Evolutionary conservation across 345 rosid genomes (phyloP).

Genomic region (Linum trigynum): DNA sequence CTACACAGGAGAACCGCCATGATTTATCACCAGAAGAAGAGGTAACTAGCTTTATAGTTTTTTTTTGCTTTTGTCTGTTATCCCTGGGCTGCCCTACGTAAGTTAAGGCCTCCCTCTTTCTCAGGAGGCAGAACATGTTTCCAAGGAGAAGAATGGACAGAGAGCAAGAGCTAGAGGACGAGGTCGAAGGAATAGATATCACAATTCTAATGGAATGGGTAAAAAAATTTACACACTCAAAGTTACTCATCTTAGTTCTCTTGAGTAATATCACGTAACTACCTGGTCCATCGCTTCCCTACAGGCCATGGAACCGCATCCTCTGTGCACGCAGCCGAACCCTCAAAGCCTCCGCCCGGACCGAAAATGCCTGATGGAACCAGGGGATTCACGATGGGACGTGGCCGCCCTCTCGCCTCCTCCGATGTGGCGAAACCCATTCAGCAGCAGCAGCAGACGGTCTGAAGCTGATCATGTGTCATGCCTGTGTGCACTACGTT

Average conservation of each 20-base stretch:
- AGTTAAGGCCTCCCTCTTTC: background rate
- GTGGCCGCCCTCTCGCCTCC: slow-evolving; percentile 46
- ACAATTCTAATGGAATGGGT: slow-evolving; percentile 42
- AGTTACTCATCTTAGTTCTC: background rate
- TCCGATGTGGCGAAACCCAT: background rate
- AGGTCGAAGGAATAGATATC: slow-evolving; percentile 43
- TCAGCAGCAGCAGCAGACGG: slow-evolving; percentile 12
- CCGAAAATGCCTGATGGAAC: slow-evolving; percentile 99
- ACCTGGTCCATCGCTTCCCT: background rate
- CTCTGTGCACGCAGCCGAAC: slow-evolving; percentile 34
- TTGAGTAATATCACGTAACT: background rate
- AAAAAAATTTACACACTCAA: slow-evolving; percentile 6
- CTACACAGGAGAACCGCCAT: slow-evolving; percentile 34
- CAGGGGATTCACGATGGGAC: slow-evolving; percentile 83
- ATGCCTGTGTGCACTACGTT: too few relatives aligned
- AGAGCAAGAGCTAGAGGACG: slow-evolving; percentile 40
- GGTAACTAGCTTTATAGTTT: slow-evolving; percentile 23
- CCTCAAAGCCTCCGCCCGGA: slow-evolving; percentile 75
- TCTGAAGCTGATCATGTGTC: background rate
- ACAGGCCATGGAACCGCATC: slow-evolving; percentile 63
- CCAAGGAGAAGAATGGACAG: slow-evolving; percentile 55
- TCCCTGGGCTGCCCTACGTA: background rate
- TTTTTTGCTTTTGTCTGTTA: slow-evolving; percentile 2
- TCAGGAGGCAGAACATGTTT: slow-evolving; percentile 40
- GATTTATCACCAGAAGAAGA: slow-evolving; percentile 51